Percentiles rank a stretch among this genome's conserved stretches.
Conservation (phyloP, 805 yeast species). For the Tetrapisispora phaffii region DNA sequence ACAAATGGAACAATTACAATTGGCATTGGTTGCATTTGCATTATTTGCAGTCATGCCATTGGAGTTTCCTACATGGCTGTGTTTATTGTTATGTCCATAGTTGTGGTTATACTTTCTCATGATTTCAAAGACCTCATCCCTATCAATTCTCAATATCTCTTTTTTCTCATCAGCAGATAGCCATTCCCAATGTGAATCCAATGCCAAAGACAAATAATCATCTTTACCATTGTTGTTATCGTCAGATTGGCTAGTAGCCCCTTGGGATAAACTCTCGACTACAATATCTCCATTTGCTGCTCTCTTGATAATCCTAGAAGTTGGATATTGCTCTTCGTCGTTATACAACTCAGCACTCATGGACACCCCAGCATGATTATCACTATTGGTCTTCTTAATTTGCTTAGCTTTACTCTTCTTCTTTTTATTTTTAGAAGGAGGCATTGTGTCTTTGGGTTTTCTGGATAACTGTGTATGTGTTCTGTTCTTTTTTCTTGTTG, state of each 20-base stretch:
- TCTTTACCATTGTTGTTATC: conserved; percentile 7
- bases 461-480: neutral
- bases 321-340: conserved; percentile 57
- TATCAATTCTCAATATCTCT: conserved; percentile 54
- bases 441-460: conserved; percentile 14
- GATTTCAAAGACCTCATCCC: conserved; percentile 54
- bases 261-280: conserved; percentile 37
- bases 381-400: conserved; percentile 8
- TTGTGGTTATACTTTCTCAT: conserved; percentile 49
- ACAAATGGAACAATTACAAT: conserved; percentile 68
- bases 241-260: neutral
- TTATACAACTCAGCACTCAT: conserved; percentile 40
- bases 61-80: neutral
- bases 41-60: neutral
- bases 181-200: conserved; percentile 50
- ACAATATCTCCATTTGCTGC: conserved; percentile 70
- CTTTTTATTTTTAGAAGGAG: conserved; percentile 22
- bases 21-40: conserved; percentile 1
- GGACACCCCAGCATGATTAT: neutral
- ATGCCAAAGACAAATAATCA: conserved; percentile 14
- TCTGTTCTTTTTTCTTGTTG: too few relatives aligned
- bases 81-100: neutral
- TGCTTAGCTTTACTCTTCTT: conserved; percentile 20
- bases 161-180: conserved; percentile 51
- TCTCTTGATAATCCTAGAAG: conserved; percentile 59